phyloP scores from a whole-genome alignment of 129 eudicot species.

The Chrysanthemum seticuspe region DNA sequence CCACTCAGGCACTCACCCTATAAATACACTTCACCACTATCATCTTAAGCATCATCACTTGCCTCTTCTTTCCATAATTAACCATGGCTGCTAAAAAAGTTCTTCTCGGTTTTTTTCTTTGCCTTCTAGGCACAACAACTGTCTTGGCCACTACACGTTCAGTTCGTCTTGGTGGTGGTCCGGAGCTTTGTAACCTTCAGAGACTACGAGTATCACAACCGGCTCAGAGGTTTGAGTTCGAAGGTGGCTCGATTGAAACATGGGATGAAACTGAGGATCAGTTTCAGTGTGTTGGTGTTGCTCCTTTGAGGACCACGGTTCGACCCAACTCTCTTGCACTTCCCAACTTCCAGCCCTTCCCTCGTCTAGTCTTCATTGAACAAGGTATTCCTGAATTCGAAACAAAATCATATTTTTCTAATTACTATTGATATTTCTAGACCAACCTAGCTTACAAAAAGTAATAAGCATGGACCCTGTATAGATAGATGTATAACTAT shows the following conservation, averaged over 20 bases:
- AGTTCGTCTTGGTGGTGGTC: conserved; percentile 33
- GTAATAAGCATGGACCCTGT: too few species aligned
- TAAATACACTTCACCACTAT: conserved; percentile 19
- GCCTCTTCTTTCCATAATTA: neutral
- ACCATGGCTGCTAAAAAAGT: conserved; percentile 46
- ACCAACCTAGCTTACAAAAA: too few species aligned
- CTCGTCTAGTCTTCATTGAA: conserved; percentile 63
- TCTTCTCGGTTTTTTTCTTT: conserved; percentile 41
- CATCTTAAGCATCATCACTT: neutral
- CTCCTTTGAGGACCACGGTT: conserved; percentile 41
- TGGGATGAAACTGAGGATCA: conserved; percentile 62
- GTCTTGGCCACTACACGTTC: conserved; percentile 38
- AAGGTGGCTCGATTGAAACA: conserved; percentile 62
- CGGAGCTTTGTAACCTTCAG: conserved; percentile 59
- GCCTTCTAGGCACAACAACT: conserved; percentile 44
- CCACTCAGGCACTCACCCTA: neutral
- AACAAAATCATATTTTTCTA: neutral
- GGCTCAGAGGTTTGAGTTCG: conserved; percentile 35
- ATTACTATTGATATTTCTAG: too few species aligned
- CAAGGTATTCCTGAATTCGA: conserved; percentile 33
- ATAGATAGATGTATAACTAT: too few species aligned
- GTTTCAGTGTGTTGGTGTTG: conserved; percentile 62
- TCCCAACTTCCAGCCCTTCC: conserved; percentile 65
- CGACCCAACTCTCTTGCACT: conserved; percentile 53
- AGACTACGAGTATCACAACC: conserved; percentile 52